A percentile compares a stretch with the other conserved stretches of the same genome.
Conservation (phyloP, 2,329 filamentous ascomycete genomes). For the Microdochium trichocladiopsis region DNA sequence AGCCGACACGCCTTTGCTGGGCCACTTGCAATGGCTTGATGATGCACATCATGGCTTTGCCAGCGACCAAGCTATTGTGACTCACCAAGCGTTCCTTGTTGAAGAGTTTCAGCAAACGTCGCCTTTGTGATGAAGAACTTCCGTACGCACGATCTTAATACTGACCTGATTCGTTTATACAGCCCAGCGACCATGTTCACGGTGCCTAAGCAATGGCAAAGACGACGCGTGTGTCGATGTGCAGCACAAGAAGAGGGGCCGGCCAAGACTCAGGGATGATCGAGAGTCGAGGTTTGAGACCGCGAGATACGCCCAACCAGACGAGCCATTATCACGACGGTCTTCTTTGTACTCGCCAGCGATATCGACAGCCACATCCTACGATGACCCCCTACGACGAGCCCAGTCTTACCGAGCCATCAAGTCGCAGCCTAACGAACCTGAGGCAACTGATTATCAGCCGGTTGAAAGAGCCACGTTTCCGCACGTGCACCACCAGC, state of each 20-base stretch:
- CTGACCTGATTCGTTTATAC: constrained; percentile 24
- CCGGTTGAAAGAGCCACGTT: constrained; percentile 41
- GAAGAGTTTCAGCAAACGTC: no score
- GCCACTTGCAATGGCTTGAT: no score
- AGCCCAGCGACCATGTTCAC: constrained; percentile 72
- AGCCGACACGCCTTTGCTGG: no score
- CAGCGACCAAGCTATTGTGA: no score
- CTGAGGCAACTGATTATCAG: constrained; percentile 39
- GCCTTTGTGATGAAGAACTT: no score
- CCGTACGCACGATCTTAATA: constrained; percentile 2
- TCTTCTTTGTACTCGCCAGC: constrained; percentile 42
- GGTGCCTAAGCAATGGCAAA: constrained; percentile 72
- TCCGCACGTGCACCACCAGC: constrained; percentile 40
- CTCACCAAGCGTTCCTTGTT: no score
- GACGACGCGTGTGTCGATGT: constrained; percentile 77
- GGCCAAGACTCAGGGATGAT: constrained; percentile 70
- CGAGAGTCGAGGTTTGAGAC: constrained; percentile 52
- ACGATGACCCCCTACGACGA: constrained; percentile 37
- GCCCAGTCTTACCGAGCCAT: constrained; percentile 43
- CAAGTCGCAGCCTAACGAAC: constrained; percentile 45
- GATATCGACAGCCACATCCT: constrained; percentile 32
- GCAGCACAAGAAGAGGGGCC: constrained; percentile 77
- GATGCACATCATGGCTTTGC: no score
- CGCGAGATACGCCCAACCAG: constrained; percentile 37
- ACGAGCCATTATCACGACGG: constrained; percentile 40